Conservation (phyloP, 306 rosid genomes). For the Dryas octopetala region DNA sequence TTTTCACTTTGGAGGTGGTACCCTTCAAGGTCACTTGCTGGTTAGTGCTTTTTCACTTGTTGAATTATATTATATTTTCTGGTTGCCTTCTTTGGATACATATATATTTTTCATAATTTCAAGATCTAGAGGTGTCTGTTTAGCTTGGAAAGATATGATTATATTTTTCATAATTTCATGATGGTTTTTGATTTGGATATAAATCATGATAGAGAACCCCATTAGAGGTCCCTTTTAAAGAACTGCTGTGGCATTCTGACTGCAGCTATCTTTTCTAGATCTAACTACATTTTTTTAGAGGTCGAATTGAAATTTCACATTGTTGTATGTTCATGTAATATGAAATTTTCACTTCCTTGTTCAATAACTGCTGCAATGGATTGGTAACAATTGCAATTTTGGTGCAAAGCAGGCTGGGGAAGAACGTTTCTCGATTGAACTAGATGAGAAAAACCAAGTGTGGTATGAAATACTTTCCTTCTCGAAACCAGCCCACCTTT, state of each 20-base stretch:
- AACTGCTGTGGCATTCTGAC: background rate
- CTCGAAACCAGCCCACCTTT: constrained; percentile 78
- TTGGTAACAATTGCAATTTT: constrained; percentile 7
- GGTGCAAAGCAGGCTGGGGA: constrained; percentile 74
- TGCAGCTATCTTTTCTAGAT: background rate
- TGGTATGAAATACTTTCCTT: constrained; percentile 93
- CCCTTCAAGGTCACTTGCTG: constrained; percentile 92
- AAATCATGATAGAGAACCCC: background rate
- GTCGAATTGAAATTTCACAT: background rate
- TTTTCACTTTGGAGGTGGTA: constrained; percentile 88
- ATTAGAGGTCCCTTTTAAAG: background rate
- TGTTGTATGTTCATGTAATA: background rate
- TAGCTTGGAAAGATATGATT: no score
- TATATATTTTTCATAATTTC: background rate
- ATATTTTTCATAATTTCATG: no score
- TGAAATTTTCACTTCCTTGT: background rate
- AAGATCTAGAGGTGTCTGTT: background rate
- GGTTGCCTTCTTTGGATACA: background rate
- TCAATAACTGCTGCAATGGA: background rate
- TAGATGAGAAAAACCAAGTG: constrained; percentile 82
- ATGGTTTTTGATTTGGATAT: no score
- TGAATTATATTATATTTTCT: background rate
- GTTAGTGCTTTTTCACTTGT: constrained; percentile 40
- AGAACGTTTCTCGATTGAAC: constrained; percentile 80
- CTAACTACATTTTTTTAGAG: background rate